phyloP scores from a whole-genome alignment of 1,284 basidiomycete species.

The Sporisorium scitamineum region DNA sequence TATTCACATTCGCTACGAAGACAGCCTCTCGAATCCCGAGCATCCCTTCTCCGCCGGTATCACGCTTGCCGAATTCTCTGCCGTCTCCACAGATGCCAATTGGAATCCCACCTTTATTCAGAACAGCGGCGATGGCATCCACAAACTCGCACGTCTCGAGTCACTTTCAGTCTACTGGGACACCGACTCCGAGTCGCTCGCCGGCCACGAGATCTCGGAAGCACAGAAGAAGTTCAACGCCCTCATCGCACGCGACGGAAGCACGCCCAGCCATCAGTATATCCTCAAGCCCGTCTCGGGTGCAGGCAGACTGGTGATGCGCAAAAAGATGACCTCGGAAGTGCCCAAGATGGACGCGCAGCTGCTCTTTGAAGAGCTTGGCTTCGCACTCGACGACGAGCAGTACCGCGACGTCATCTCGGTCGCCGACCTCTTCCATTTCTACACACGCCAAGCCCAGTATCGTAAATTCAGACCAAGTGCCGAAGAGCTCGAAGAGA shows the following conservation, averaged over 20 bases:
- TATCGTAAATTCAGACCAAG: constrained; percentile 75
- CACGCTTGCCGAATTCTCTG: constrained; percentile 91
- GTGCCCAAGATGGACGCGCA: constrained; percentile 85
- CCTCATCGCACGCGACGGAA: constrained; percentile 72
- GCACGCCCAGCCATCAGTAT: constrained; percentile 80
- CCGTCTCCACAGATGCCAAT: constrained; percentile 88
- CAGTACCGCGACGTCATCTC: constrained; percentile 96
- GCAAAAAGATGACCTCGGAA: constrained; percentile 77
- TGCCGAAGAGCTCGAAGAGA: constrained; percentile 76
- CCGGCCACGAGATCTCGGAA: constrained; percentile 75
- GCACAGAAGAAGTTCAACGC: constrained; percentile 83
- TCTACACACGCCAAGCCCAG: constrained; percentile 90
- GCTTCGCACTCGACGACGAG: constrained; percentile 89
- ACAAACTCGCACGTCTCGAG: constrained; percentile 90
- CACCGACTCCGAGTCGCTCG: constrained; percentile 87
- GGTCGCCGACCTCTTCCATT: constrained; percentile 95
- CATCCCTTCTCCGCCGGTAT: constrained; percentile 95
- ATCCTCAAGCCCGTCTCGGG: constrained; percentile 96
- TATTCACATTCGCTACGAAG: constrained; percentile 86
- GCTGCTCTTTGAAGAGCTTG: constrained; percentile 93
- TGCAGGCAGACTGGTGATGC: constrained; percentile 88
- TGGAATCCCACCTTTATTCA: constrained; percentile 98
- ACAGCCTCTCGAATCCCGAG: constrained; percentile 91
- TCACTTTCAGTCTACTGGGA: constrained; percentile 96
- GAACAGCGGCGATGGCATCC: constrained; percentile 86